phyloP scores from a whole-genome alignment of 257 asterid species.

The Scutellaria barbata region DNA sequence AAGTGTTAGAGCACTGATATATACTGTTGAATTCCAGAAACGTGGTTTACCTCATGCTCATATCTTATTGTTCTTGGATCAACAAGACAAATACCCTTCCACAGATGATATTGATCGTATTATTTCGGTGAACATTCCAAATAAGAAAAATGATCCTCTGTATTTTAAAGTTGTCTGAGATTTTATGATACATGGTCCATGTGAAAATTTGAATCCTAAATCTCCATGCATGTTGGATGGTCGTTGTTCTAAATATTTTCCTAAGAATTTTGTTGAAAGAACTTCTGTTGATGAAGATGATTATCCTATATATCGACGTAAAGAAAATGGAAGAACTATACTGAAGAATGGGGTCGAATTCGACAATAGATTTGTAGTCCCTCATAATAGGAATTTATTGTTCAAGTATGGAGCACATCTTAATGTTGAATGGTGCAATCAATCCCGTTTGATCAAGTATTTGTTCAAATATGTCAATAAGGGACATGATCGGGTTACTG shows the following conservation, averaged over 20 bases:
- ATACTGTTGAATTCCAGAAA: neutral
- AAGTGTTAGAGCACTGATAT: neutral
- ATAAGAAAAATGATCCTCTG: neutral
- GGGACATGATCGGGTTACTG: neutral
- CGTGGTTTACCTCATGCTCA: neutral
- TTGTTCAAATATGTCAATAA: neutral
- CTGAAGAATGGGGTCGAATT: neutral
- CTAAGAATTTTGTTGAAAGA: neutral
- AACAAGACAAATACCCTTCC: too few relatives aligned
- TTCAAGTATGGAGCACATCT: neutral
- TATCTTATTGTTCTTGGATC: neutral
- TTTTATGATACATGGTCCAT: too few relatives aligned
- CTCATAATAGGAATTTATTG: neutral
- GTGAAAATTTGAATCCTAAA: too few relatives aligned
- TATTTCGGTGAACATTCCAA: neutral
- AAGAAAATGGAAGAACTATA: neutral
- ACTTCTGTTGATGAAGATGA: neutral
- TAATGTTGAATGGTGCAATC: neutral
- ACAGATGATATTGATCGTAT: neutral
- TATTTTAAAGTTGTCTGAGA: too few relatives aligned
- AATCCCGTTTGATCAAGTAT: neutral
- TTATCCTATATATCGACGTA: neutral
- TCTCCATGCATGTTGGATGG: neutral
- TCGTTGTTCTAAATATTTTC: neutral
- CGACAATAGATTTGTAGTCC: neutral